Percentiles rank a stretch among this genome's conserved stretches.
These are phyloP conservation scores for Melampsora medusae DNA, from an alignment of 1,284 basidiomycete genomes.

Conservation along the genomic window DNA sequence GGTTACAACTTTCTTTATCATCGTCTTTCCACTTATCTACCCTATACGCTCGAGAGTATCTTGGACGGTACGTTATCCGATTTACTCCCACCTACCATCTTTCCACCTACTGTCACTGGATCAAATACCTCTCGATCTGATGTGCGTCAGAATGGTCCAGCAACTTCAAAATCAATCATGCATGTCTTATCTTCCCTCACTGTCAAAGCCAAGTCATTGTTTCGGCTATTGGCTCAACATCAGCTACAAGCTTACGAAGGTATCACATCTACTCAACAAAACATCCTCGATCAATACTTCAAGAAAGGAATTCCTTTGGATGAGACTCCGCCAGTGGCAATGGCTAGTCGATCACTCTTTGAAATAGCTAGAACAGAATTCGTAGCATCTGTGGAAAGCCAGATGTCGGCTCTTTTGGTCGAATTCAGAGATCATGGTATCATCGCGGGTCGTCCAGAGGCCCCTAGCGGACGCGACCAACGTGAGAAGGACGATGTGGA, in stretches of 20 bases:
- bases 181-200: constrained; percentile 83
- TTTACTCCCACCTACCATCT: constrained; percentile 49
- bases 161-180: constrained; percentile 61
- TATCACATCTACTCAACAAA: constrained; percentile 40
- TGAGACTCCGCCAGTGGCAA: constrained; percentile 51
- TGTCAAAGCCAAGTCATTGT: constrained; percentile 65
- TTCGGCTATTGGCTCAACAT: constrained; percentile 46
- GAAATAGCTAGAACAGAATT: constrained; percentile 69
- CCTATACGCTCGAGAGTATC: constrained; percentile 70
- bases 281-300: constrained; percentile 32
- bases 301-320: constrained; percentile 50
- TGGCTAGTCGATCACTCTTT: constrained; percentile 45
- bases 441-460: constrained; percentile 62
- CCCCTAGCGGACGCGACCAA: constrained; percentile 56
- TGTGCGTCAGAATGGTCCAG: constrained; percentile 63
- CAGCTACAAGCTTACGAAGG: constrained; percentile 33
- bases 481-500: constrained; percentile 54
- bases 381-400: constrained; percentile 78
- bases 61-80: constrained; percentile 46
- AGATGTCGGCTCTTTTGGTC: constrained; percentile 72
- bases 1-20: constrained; percentile 84
- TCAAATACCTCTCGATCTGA: constrained; percentile 58
- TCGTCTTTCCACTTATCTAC: constrained; percentile 74
- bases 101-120: constrained; percentile 58
- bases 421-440: constrained; percentile 87